Evolutionary conservation across 495 filamentous ascomycete genomes (phyloP), one percentile per base, ranked within the genome.

Genomic region (Lichina pygmaea): DNA sequence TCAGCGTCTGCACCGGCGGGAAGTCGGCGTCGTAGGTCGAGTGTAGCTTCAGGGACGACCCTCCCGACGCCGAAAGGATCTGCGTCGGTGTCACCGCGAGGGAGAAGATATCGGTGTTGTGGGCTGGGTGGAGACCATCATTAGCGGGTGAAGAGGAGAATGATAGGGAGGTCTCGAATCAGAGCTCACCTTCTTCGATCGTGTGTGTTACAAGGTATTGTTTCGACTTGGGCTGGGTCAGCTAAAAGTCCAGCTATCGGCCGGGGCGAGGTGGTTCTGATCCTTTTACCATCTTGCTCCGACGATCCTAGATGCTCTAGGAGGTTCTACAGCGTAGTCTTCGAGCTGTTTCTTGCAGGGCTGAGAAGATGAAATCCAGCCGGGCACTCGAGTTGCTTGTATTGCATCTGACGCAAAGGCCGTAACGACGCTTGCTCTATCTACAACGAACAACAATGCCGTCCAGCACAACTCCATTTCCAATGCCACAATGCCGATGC

Each of bases 131-230:
- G 34, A 13, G 6, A 12, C n/a, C 11, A 17, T 50, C 32, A 39
- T 48, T 10, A 42, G 52, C 39, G 44, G 39, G 10, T 33, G 33
- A 31, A 8, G 6, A 34, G 5, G 36, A 13, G 5, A 39, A 15
- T 8, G 5, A 33, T 39, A 24, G 36, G 36, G 39, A 46, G 30
- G 24, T 4, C 1, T 24, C 4, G 24, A 24, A 24, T 24, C 24
- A 24, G 24, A 10, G 51, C 65, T 52, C 56, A 82, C 84, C 83
- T 67, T 84, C 70, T 57, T 92, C 81, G 56, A 89, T 69, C 10
- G 85, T 85, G 62, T 92, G 82, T 47, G 75, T 76, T 47, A 84
- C 84, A 34, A 97, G 72, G 57, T 93, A 95, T 79, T 94, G 91
- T 64, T 93, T 93, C 46, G 89, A 95, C 91, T 97, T 2, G 15